Evolutionary conservation across 2,329 filamentous ascomycete genomes (phyloP), one percentile per base, ranked within the genome.

Genomic region (Botrytis cinerea): DNA sequence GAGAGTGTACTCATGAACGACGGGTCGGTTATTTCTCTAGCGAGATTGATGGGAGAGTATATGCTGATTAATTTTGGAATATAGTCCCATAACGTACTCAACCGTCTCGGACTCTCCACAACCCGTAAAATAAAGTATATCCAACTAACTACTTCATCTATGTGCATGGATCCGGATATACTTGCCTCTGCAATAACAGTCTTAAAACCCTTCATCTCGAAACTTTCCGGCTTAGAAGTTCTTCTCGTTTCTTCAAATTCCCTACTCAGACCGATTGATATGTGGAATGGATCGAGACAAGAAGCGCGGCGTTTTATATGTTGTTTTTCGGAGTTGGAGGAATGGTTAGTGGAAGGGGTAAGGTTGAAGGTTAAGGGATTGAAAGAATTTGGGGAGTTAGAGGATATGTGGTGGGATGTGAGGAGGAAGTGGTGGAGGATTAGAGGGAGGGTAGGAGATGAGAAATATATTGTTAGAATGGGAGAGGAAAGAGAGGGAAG

Each of bases 381-480:
- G 38, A 59, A 60, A 22, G 1, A 25, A 3, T 22, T 70, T n/a
- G 70, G 35, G 4, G 57, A 59, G n/a, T 51, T 61, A 59, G 59
- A 51, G 22, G 46, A 45, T 32, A 72, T 70, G 72, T 73, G 72
- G 72, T 45, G 68, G 40, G 59, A 60, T 43, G 67, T 71, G 0
- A 71, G 72, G 40, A 73, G 68, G 60, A 45, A 25, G 59, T 72
- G 72, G 72, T 73, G 60, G 60, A 43, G 59, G 35, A n/a, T 43
- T 40, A 40, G 61, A n/a, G 43, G 28, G 14, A 28, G 38, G 6
- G 25, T 12, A 4, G 32, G 10, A 22, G 32, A 22, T 59, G 16
- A 35, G 10, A 16, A 20, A 57, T 57, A 35, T 43, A 3, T 2
- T 57, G 51, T 9, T 57, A 4, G 28, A 6, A 0, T 25, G 45